phyloP scores from a whole-genome alignment of 352 stramenopile genomes.

The Blastocystis sp. region DNA sequence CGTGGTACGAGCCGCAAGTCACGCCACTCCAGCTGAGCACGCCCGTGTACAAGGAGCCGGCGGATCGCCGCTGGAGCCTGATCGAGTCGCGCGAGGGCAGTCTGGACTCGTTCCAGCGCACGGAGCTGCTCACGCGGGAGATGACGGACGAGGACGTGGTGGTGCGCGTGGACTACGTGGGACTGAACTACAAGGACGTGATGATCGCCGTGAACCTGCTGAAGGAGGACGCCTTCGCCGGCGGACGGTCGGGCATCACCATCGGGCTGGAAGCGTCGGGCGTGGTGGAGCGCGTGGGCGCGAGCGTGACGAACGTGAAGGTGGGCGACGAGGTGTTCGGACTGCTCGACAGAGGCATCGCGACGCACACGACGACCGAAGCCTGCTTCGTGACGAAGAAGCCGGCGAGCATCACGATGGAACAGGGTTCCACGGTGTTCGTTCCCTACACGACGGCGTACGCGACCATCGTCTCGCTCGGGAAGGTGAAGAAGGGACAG shows the following conservation, averaged over 20 bases:
- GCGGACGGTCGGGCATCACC: constrained; percentile 45
- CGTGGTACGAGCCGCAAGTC: constrained; percentile 54
- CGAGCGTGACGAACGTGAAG: constrained; percentile 54
- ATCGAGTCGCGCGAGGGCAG: constrained; percentile 30
- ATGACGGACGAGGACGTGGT: constrained; percentile 61
- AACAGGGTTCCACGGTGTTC: constrained; percentile 40
- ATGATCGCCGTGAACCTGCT: constrained; percentile 63
- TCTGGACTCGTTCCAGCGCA: constrained; percentile 42
- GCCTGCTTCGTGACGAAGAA: constrained; percentile 15
- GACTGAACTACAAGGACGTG: constrained; percentile 74
- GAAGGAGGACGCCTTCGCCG: constrained; percentile 70
- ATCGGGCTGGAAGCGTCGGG: constrained; percentile 65
- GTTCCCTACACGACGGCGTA: constrained; percentile 71
- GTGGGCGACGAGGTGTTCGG: constrained; percentile 67
- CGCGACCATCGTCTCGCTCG: constrained; percentile 46
- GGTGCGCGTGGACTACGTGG: constrained; percentile 42
- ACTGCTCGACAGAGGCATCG: constrained; percentile 47
- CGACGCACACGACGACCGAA: constrained; percentile 35
- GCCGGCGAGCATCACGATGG: constrained; percentile 46
- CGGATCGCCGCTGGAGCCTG: constrained; percentile 5
- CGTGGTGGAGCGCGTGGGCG: constrained; percentile 52
- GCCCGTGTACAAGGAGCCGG: neutral
- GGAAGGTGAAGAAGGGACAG: constrained; percentile 30
- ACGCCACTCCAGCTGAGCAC: neutral
- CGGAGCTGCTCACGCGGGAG: constrained; percentile 3